A percentile compares a stretch with the other conserved stretches of the same genome.
phyloP scores from a whole-genome alignment of 768 basidiomycete genomes.

The Dioszegia aurantiaca region DNA sequence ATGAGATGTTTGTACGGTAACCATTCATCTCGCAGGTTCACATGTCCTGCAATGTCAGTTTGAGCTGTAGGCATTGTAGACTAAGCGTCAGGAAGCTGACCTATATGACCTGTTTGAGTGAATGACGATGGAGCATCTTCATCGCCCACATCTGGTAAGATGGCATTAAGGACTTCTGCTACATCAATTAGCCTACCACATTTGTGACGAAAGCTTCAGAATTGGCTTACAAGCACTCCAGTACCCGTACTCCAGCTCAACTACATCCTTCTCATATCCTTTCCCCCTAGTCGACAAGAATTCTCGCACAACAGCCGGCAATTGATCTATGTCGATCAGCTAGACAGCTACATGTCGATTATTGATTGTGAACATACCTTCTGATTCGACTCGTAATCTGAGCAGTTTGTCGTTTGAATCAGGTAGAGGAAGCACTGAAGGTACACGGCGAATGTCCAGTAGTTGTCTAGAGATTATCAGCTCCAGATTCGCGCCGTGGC shows the following conservation, averaged over 20 bases:
- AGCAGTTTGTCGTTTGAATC: slow-evolving; percentile 61
- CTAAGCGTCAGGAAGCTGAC: slow-evolving; percentile 54
- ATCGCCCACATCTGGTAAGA: slow-evolving; percentile 73
- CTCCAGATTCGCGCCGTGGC: not conserved
- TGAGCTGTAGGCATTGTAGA: not conserved
- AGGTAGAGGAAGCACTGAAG: not conserved
- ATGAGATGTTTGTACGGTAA: slow-evolving; percentile 86
- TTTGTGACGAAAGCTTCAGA: not conserved
- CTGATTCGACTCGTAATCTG: slow-evolving; percentile 61
- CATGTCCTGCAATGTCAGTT: slow-evolving; percentile 63
- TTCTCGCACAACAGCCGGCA: slow-evolving; percentile 60
- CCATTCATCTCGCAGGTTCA: slow-evolving; percentile 87
- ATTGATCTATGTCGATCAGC: slow-evolving; percentile 65
- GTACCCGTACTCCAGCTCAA: slow-evolving; percentile 76
- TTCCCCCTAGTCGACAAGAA: slow-evolving; percentile 62
- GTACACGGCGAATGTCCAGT: slow-evolving; percentile 29
- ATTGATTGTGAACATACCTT: slow-evolving; percentile 65
- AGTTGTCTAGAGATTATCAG: slow-evolving; percentile 19
- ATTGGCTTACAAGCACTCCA: slow-evolving; percentile 79
- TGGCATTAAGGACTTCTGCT: slow-evolving; percentile 70
- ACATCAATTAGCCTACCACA: not conserved
- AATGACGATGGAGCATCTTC: slow-evolving; percentile 82
- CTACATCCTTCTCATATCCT: slow-evolving; percentile 60
- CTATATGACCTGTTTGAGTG: slow-evolving; percentile 85
- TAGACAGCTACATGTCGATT: no score